phyloP scores from a whole-genome alignment of 352 stramenopile species.

The Pythium dissimile region DNA sequence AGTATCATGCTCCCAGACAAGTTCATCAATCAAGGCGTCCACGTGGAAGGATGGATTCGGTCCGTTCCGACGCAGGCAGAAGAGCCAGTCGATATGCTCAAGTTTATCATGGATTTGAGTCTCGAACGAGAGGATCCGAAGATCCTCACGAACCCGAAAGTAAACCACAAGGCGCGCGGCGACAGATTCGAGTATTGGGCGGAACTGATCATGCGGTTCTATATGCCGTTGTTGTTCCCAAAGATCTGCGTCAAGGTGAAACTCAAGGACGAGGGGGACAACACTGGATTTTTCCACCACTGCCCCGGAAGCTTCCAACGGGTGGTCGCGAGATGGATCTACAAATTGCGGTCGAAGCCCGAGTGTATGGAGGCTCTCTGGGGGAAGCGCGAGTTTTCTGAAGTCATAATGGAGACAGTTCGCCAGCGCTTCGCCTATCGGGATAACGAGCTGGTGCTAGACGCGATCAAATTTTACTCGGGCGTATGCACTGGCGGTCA shows the following conservation, averaged over 20 bases:
- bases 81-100: constrained; percentile 87
- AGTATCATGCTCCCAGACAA: constrained; percentile 77
- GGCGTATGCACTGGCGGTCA: constrained; percentile 71
- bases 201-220: constrained; percentile 88
- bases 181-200: constrained; percentile 86
- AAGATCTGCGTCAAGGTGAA: constrained; percentile 85
- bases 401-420: constrained; percentile 87
- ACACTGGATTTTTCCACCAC: constrained; percentile 83
- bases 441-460: constrained; percentile 76
- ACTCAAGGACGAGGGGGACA: constrained; percentile 80
- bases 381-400: constrained; percentile 70
- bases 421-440: constrained; percentile 84
- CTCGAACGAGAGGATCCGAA: constrained; percentile 67
- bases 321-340: constrained; percentile 82
- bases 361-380: constrained; percentile 84
- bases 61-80: constrained; percentile 75
- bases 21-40: constrained; percentile 80
- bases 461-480: constrained; percentile 88
- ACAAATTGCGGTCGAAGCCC: constrained; percentile 78
- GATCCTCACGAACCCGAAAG: constrained; percentile 33
- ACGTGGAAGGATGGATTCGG: constrained; percentile 85
- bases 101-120: constrained; percentile 88
- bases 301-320: constrained; percentile 85
- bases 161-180: constrained; percentile 43
- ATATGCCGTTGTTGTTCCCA: constrained; percentile 86